Evolutionary conservation across 2,329 filamentous ascomycete species (phyloP), one percentile per base, ranked within the genome.

Genomic region (Metarhizium rileyi): DNA sequence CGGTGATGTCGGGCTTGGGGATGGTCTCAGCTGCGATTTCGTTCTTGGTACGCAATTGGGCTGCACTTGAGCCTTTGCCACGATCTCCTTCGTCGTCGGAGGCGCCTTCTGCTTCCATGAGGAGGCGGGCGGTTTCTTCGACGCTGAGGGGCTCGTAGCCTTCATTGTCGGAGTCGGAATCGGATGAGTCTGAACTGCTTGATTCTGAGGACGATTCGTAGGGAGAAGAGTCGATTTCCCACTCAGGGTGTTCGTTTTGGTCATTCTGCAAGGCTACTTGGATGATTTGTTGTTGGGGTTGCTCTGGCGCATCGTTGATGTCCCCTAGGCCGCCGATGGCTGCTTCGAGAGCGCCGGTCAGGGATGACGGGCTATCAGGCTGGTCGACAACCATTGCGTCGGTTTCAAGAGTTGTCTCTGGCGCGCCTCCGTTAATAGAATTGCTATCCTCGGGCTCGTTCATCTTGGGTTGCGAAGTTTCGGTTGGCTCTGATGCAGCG

Each of bases 91-190:
- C 89, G 48, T 90, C 86, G 49, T 93, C 90, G 1, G 86, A 90
- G 2, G 82, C 87, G 28, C 76, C 83, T 55, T 91, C 90, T 41
- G 80, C 86, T 54, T 84, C 78, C 88, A 97, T 94, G 22, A 97
- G 72, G 45, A 95, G 81, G 30, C 84, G 83, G 1, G 87, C 89
- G 50, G 87, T 85, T 63, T 95, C 90, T 59, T 90, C 88, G 2
- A 90, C 80, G 48, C 84, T 84, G 1, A 96, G 73, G 40, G 90
- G 75, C 48, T 86, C 79, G 58, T 89, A 89, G 27, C 78, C 79
- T 52, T 81, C 82, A 48, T 78, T 65, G 38, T 69, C 77, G 2
- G 76, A 78, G 52, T 78, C 77, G 4, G 53, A 52, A 50, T 80
- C 76, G 46, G 77, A 79, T 36, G 76, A 77, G 53, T 83, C 79